phyloP scores from a whole-genome alignment of 371 early-diverging fungal species.

The Circinella minor region DNA sequence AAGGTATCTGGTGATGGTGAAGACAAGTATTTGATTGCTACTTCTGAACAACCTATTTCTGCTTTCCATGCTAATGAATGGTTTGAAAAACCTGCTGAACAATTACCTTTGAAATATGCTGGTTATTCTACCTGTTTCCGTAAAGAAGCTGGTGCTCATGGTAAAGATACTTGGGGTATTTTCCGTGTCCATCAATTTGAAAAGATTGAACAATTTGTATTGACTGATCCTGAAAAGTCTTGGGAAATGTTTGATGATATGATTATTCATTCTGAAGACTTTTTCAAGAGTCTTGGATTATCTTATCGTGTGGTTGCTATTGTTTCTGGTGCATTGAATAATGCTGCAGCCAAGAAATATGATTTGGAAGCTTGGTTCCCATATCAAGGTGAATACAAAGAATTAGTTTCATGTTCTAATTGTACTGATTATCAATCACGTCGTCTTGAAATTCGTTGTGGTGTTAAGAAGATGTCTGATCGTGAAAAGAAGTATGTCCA shows the following conservation, averaged over 20 bases:
- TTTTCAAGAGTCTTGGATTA: slow-evolving; percentile 95
- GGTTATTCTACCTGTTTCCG: slow-evolving; percentile 99
- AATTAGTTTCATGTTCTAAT: slow-evolving; percentile 99
- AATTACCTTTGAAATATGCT: slow-evolving; percentile 95
- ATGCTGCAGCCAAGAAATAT: slow-evolving; percentile 99
- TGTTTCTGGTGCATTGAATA: slow-evolving; percentile 98
- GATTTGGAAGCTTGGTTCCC: slow-evolving; percentile 99
- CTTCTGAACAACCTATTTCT: slow-evolving; percentile 99
- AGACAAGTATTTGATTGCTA: slow-evolving; percentile 99
- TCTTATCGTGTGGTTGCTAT: slow-evolving; percentile 97
- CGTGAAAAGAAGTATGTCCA: slow-evolving; percentile 98
- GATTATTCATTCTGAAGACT: slow-evolving; percentile 94
- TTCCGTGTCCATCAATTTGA: slow-evolving; percentile 99
- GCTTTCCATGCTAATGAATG: slow-evolving; percentile 98
- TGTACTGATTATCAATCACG: slow-evolving; percentile 99
- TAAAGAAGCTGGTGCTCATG: slow-evolving; percentile 99
- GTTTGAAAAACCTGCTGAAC: slow-evolving; percentile 91
- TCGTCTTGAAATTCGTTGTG: slow-evolving; percentile 96
- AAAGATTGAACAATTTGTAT: slow-evolving; percentile 99
- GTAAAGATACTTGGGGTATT: slow-evolving; percentile 99
- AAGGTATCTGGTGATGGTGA: slow-evolving; percentile 90
- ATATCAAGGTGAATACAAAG: slow-evolving; percentile 97
- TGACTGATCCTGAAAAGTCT: slow-evolving; percentile 96
- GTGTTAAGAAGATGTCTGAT: slow-evolving; percentile 96
- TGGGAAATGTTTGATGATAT: slow-evolving; percentile 99